phyloP scores from a whole-genome alignment of 352 stramenopile species.

The Phytophthora citrophthora region DNA sequence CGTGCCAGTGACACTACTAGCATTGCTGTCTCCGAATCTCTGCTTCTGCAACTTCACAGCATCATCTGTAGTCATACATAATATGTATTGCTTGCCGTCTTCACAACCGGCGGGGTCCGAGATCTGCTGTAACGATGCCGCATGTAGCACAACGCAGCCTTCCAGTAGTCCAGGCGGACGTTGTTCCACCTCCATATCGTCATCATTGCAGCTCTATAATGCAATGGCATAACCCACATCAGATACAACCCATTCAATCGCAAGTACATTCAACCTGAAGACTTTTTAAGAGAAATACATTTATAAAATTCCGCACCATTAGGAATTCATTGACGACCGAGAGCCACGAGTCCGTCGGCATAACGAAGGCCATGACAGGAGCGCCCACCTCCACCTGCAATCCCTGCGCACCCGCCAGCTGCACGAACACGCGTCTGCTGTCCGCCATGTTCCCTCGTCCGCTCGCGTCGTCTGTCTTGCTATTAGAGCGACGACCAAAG shows the following conservation, averaged over 20 bases:
- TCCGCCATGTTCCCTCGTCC: slow-evolving; percentile 48
- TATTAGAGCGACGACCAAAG: slow-evolving; percentile 7
- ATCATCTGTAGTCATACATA: slow-evolving; percentile 53
- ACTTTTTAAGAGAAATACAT: not conserved
- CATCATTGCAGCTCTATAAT: slow-evolving; percentile 71
- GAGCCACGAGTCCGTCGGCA: slow-evolving; percentile 65
- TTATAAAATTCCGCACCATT: slow-evolving; percentile 51
- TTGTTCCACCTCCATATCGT: slow-evolving; percentile 73
- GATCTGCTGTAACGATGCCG: slow-evolving; percentile 51
- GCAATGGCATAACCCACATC: not conserved
- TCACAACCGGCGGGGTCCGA: slow-evolving; percentile 47
- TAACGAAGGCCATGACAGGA: slow-evolving; percentile 70
- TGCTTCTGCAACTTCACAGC: slow-evolving; percentile 58
- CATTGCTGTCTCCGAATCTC: slow-evolving; percentile 39
- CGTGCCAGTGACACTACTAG: slow-evolving; percentile 20
- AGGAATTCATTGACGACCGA: slow-evolving; percentile 81
- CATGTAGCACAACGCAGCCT: slow-evolving; percentile 62
- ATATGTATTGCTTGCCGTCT: slow-evolving; percentile 79
- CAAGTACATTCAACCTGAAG: not conserved
- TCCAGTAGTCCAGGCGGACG: slow-evolving; percentile 62
- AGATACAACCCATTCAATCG: too few relatives aligned
- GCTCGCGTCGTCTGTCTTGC: slow-evolving; percentile 21
- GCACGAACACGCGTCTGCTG: slow-evolving; percentile 75
- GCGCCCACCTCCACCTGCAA: slow-evolving; percentile 24
- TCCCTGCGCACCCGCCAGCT: slow-evolving; percentile 47